phyloP scores from a whole-genome alignment of 2,329 filamentous ascomycete genomes.

The Sporothrix inflata region DNA sequence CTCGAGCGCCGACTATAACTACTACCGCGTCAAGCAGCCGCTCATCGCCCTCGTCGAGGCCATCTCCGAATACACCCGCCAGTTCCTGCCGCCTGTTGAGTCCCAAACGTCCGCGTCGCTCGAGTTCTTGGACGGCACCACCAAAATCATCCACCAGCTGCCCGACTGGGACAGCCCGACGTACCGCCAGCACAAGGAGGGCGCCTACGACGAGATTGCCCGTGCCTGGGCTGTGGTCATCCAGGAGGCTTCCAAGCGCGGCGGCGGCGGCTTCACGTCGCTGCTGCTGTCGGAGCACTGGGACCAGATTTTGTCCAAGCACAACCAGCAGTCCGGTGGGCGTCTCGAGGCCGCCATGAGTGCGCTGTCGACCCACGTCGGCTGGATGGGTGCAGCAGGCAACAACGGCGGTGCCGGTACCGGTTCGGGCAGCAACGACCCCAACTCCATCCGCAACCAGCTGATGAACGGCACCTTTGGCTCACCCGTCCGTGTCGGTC shows the following conservation, averaged over 20 bases:
- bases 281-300: slow-evolving; percentile 86
- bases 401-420: slow-evolving; percentile 77
- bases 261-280: slow-evolving; percentile 75
- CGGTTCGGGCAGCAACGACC: slow-evolving; percentile 63
- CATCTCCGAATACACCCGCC: slow-evolving; percentile 89
- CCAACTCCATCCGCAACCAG: slow-evolving; percentile 64
- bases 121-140: slow-evolving; percentile 85
- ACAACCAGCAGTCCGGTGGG: slow-evolving; percentile 84
- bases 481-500: slow-evolving; percentile 64
- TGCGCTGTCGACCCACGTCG: slow-evolving; percentile 73
- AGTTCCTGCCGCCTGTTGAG: slow-evolving; percentile 92
- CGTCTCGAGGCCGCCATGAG: slow-evolving; percentile 79
- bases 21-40: slow-evolving; percentile 85
- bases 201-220: slow-evolving; percentile 93
- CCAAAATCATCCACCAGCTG: slow-evolving; percentile 83
- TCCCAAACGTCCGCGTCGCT: slow-evolving; percentile 80
- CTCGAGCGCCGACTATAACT: slow-evolving; percentile 86
- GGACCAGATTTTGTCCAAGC: slow-evolving; percentile 84
- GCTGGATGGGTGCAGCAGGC: slow-evolving; percentile 70
- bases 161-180: slow-evolving; percentile 89
- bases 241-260: slow-evolving; percentile 85
- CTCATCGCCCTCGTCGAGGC: slow-evolving; percentile 83
- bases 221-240: slow-evolving; percentile 93
- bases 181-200: slow-evolving; percentile 90
- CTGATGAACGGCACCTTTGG: slow-evolving; percentile 64